Evolutionary conservation across 306 rosid species (phyloP).

Genomic region (Quercus agrifolia): DNA sequence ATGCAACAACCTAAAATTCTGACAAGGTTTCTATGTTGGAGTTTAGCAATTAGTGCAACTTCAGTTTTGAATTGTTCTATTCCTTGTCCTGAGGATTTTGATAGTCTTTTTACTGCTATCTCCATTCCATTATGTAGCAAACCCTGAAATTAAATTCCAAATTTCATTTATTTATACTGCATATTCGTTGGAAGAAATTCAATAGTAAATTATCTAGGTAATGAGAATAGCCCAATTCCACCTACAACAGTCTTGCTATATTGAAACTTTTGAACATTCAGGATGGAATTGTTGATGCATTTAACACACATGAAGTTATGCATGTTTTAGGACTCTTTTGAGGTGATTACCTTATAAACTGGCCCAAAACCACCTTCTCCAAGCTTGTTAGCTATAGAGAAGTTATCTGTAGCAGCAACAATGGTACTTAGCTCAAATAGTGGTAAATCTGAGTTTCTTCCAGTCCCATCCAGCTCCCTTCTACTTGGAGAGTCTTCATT

Average conservation of each 20-base stretch:
- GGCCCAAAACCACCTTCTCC: constrained; percentile 23
- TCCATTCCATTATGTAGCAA: constrained; percentile 24
- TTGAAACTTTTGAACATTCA: no score
- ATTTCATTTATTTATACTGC: neutral
- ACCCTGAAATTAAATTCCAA: constrained; percentile 21
- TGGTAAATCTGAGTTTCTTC: constrained; percentile 27
- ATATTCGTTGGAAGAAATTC: neutral
- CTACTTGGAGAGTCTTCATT: neutral
- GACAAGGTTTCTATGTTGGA: constrained; percentile 47
- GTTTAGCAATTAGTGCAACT: constrained; percentile 28
- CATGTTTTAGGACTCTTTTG: no score
- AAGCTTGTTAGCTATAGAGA: constrained; percentile 42
- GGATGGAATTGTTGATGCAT: no score
- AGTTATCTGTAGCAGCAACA: constrained; percentile 46
- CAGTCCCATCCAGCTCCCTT: neutral
- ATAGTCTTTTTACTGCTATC: constrained; percentile 37
- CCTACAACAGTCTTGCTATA: no score
- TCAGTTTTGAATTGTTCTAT: constrained; percentile 35
- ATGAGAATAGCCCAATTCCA: no score
- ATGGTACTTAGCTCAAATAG: constrained; percentile 33
- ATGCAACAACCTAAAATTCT: constrained; percentile 38
- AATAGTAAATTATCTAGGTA: no score
- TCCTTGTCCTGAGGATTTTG: constrained; percentile 40
- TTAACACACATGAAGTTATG: no score
- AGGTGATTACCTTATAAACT: neutral